Percentiles rank a stretch among this genome's conserved stretches.
phyloP scores from a whole-genome alignment of 1,284 basidiomycete species.

The Inonotus hispidus region DNA sequence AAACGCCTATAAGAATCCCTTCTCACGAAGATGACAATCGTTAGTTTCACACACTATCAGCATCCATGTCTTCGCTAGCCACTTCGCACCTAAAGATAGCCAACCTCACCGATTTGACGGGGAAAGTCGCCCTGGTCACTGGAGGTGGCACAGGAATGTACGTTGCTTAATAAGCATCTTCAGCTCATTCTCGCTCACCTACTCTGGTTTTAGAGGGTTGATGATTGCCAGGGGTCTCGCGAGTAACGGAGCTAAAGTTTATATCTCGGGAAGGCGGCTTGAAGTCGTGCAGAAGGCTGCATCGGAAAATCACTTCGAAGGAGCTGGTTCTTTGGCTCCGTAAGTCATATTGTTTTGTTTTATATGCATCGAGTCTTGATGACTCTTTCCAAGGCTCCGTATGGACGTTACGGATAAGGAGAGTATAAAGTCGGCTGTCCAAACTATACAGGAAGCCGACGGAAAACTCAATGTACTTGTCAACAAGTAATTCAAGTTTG shows the following conservation, averaged over 20 bases:
- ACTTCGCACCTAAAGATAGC: neutral
- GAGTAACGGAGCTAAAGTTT: constrained; percentile 75
- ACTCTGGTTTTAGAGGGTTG: constrained; percentile 33
- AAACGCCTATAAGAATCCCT: neutral
- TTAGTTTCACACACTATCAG: neutral
- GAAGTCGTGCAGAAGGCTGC: constrained; percentile 57
- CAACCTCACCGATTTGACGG: constrained; percentile 39
- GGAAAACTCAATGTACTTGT: constrained; percentile 72
- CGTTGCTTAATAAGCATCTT: neutral
- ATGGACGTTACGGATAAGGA: constrained; percentile 69
- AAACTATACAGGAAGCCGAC: constrained; percentile 38
- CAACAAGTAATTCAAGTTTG: constrained; percentile 61
- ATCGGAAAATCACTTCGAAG: constrained; percentile 35
- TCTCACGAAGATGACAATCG: neutral
- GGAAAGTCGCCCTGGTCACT: constrained; percentile 66
- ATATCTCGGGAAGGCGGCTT: constrained; percentile 65
- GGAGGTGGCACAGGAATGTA: constrained; percentile 76
- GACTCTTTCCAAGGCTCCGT: constrained; percentile 37
- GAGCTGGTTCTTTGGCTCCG: constrained; percentile 27
- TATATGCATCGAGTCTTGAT: constrained; percentile 1
- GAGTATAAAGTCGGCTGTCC: constrained; percentile 52
- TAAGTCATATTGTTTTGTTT: neutral
- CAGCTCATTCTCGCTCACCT: neutral
- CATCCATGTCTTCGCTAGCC: neutral
- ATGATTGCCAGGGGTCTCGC: constrained; percentile 75